These are phyloP conservation scores for Naegleria gruberi DNA, from an alignment of 208 protist species.

Conservation along the genomic window DNA sequence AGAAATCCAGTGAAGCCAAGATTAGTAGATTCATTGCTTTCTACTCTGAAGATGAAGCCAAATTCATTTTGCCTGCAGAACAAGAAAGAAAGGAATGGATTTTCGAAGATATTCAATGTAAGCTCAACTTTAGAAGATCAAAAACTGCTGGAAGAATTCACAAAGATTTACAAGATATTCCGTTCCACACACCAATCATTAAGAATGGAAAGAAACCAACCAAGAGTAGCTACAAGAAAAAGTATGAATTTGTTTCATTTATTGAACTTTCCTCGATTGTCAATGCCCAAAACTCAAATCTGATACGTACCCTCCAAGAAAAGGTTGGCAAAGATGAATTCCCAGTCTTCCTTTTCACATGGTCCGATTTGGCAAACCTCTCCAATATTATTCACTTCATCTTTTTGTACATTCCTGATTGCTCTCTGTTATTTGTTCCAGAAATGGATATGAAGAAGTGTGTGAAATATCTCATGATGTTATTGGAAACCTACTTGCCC, in stretches of 20 bases:
- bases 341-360: slow-evolving; percentile 9
- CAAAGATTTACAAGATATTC: neutral
- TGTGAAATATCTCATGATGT: neutral
- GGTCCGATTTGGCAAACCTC: neutral
- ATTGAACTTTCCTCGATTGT: neutral
- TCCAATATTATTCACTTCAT: neutral
- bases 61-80: neutral
- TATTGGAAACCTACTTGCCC: neutral
- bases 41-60: neutral
- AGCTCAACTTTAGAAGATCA: neutral
- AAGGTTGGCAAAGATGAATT: neutral
- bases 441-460: neutral
- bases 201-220: neutral
- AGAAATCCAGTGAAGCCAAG: neutral
- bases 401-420: neutral
- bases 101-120: neutral
- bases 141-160: neutral
- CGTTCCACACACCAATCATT: neutral
- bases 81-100: neutral
- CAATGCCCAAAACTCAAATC: neutral
- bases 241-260: neutral
- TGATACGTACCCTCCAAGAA: neutral
- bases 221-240: neutral
- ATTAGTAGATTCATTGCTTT: neutral
- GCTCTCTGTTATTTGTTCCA: neutral